Conservation (phyloP, 2,329 filamentous ascomycete genomes). For the Claviceps pazoutovae region DNA sequence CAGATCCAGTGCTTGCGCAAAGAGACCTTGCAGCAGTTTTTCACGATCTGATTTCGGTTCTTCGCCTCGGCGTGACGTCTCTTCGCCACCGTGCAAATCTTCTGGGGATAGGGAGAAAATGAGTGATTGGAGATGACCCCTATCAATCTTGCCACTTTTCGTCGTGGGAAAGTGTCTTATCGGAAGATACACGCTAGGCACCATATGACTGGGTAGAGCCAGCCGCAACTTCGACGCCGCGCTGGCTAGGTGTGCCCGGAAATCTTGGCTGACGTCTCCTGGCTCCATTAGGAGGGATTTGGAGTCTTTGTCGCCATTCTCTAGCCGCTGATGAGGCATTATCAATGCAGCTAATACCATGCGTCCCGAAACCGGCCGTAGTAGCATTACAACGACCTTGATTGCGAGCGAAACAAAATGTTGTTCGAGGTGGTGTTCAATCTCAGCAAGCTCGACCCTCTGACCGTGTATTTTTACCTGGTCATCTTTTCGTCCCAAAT, state of each 20-base stretch:
- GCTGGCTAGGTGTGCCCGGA: not conserved
- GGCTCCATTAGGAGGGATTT: not conserved
- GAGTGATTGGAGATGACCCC: not conserved
- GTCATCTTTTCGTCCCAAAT: constrained; percentile 13
- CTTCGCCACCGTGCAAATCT: not conserved
- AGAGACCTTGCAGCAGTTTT: not conserved
- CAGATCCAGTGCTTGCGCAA: constrained; percentile 10
- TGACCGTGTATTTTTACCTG: constrained; percentile 41
- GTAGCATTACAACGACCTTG: not conserved
- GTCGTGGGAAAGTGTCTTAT: not conserved
- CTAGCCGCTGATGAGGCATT: not conserved
- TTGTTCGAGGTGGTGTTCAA: constrained; percentile 5
- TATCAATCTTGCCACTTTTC: not conserved
- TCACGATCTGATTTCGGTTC: not conserved
- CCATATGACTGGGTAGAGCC: not conserved
- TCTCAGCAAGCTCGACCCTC: constrained; percentile 28
- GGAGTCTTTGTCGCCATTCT: not conserved
- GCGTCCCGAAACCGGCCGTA: too few relatives aligned
- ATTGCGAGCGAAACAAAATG: not conserved
- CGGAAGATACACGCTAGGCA: not conserved
- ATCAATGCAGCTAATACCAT: too few relatives aligned
- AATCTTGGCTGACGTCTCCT: not conserved
- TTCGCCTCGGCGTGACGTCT: not conserved
- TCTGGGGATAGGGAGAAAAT: not conserved
- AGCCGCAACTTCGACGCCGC: not conserved